Evolutionary conservation across 371 early-diverging fungal genomes (phyloP), one percentile per base, ranked within the genome.

Genomic region (Aphelidium insulamus): DNA sequence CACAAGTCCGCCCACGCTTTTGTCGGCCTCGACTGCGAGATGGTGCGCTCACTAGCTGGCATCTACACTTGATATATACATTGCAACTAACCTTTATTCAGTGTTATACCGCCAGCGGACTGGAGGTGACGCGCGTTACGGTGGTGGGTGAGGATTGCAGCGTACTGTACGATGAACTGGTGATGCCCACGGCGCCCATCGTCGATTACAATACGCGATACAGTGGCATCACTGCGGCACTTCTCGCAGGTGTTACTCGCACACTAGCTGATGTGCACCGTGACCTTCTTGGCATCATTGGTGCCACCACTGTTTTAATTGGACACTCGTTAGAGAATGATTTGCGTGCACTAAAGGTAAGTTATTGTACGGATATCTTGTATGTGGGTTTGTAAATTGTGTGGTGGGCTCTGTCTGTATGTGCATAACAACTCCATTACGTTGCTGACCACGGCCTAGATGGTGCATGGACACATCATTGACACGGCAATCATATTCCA

Each of bases 301-400:
- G 62, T 22, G 49, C 53, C 24, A 39, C 61, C 31, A 72, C 75
- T 7, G 69, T 83, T 33, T 39, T 80, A 5, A 52, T 73, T 6
- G 80, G 80, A 1, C 80, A 80, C 46, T 72, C 72, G 11, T 44
- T 80, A 5, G 66, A 72, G 24, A 74, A 71, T 37, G 81, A 80
- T 48, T 45, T 80, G 46, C 56, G 51, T 16, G 68, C 67, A 0
- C 43, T 77, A 21, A 55, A 65, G 12, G 45, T 70, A 35, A 24
- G 9, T 19, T 6, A 26, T 26, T 11, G 22, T 36, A 5, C 25
- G 17, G 3, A 38, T 26, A n/a, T 38, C 23, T 14, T 31, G 32
- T 21, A 36, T 37, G 16, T 21, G 32, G 12, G 9, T 15, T 14
- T 32, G 33, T 7, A 37, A 41, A 16, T 41, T 34, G 22, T 22